Evolutionary conservation across 2,329 filamentous ascomycete genomes (phyloP).

Genomic region (Fusarium armeniacum): DNA sequence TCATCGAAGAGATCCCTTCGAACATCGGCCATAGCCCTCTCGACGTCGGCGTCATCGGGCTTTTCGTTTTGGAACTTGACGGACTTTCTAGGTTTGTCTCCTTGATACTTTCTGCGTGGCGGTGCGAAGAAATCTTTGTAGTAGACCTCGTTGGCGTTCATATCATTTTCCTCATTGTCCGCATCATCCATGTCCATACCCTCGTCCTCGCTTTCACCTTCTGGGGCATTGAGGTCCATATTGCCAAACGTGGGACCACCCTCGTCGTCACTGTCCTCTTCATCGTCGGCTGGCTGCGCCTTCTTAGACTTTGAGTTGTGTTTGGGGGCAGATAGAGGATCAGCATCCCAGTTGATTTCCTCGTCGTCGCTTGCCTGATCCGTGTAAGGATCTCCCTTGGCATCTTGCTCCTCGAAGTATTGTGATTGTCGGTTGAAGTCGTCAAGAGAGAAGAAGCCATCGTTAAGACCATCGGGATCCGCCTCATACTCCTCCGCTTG

Average conservation of each 20-base stretch:
- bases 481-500: constrained; percentile 64
- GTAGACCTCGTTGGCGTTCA: constrained; percentile 88
- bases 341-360: constrained; percentile 86
- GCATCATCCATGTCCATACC: constrained; percentile 65
- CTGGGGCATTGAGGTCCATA: constrained; percentile 78
- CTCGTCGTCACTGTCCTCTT: constrained; percentile 74
- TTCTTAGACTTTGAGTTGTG: constrained; percentile 49
- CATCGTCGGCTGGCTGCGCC: constrained; percentile 42
- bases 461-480: constrained; percentile 88
- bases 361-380: constrained; percentile 85
- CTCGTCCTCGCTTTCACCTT: constrained; percentile 77
- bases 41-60: constrained; percentile 75
- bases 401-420: constrained; percentile 88
- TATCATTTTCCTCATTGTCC: constrained; percentile 70
- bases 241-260: constrained; percentile 88
- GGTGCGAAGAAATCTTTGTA: constrained; percentile 96
- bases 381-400: constrained; percentile 79
- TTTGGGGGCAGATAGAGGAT: constrained; percentile 71
- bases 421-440: constrained; percentile 96
- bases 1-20: constrained; percentile 93
- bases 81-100: constrained; percentile 60
- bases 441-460: constrained; percentile 98
- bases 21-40: constrained; percentile 87
- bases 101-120: constrained; percentile 78
- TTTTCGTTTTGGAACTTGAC: constrained; percentile 58